Evolutionary conservation across 768 basidiomycete species (phyloP).

Genomic region (Dictyophora rubrovolvata): DNA sequence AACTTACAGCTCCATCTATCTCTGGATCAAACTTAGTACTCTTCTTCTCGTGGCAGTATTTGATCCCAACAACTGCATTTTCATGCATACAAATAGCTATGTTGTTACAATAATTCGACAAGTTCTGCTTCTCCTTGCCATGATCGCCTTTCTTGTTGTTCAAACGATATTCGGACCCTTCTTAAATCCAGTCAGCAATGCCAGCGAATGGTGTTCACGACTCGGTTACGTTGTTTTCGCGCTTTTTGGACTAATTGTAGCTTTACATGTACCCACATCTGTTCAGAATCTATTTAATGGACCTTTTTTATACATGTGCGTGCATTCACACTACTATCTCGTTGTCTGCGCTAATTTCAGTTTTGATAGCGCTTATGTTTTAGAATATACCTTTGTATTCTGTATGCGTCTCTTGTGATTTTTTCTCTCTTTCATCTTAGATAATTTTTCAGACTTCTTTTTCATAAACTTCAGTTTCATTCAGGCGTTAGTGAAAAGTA

Average conservation of each 20-base stretch:
- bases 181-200: slow-evolving; percentile 60
- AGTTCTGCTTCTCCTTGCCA: slow-evolving; percentile 44
- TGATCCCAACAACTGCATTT: slow-evolving; percentile 63
- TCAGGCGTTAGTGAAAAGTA: slow-evolving; percentile 54
- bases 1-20: slow-evolving; percentile 51
- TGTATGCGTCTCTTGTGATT: slow-evolving; percentile 31
- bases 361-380: slow-evolving; percentile 30
- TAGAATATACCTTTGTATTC: slow-evolving; percentile 59
- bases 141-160: slow-evolving; percentile 46
- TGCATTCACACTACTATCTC: slow-evolving; percentile 11
- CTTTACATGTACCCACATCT: slow-evolving; percentile 42
- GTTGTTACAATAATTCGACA: slow-evolving; percentile 52
- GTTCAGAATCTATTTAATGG: slow-evolving; percentile 41
- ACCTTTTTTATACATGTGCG: slow-evolving; percentile 55
- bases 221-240: slow-evolving; percentile 62
- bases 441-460: slow-evolving; percentile 44
- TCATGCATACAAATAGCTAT: slow-evolving; percentile 43
- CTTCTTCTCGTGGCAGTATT: slow-evolving; percentile 57
- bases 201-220: slow-evolving; percentile 65
- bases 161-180: slow-evolving; percentile 58
- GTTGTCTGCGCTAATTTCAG: slow-evolving; percentile 1
- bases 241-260: slow-evolving; percentile 50
- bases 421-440: background rate
- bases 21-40: slow-evolving; percentile 62
- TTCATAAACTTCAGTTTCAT: slow-evolving; percentile 42